Base-by-base conservation (phyloP, 2,329 filamentous ascomycete genomes). In the Aspergillus sp. region DNA sequence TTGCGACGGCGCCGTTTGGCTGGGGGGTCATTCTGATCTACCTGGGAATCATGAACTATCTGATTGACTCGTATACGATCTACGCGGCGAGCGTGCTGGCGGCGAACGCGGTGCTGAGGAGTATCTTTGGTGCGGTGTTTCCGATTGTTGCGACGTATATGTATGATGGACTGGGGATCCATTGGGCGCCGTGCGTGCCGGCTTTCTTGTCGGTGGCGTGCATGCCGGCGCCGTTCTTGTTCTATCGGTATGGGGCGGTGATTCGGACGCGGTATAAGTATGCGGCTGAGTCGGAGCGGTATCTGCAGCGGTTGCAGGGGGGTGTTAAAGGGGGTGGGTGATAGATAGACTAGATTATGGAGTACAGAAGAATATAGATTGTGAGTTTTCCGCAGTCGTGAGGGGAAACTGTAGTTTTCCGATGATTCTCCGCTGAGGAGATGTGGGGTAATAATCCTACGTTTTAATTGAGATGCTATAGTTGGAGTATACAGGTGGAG, bases 131-230 rank as follows among this genome's bases (percentile, higher is more conserved):
- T 36, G 70, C 73, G 5, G 66, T 64, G 0, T 76, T 76, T 47
- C 74, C 74, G 7, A 58, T 77, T 11, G 75, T 76, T 61, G 74
- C 71, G 3, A 63, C 56, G 3, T 55, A 69, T 6, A 68, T 77
- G 45, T 47, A 47, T 22, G 16, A 35, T 13, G 32, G 19, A n/a
- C n/a, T 47, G 30, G 45, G 45, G 26, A 47, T 38, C 19, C 45
- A 47, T 11, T 47, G 45, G 45, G 45, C 45, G 10, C 19, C 30
- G 30, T 47, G 26, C 19, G 19, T 47, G 13, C 45, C 45, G 17
- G 45, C 45, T 6, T 47, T 47, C 32, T 35, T 47, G 13, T 17
- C 30, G 17, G 16, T 47, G 13, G 45, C 17, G 10, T 47, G 45
- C 19, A 33, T 47, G 32, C 45, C 45, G 3, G 19, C 33, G 30